Evolutionary conservation across 768 basidiomycete species (phyloP), one percentile per base, ranked within the genome.

Genomic region (Lactarius tabidus): DNA sequence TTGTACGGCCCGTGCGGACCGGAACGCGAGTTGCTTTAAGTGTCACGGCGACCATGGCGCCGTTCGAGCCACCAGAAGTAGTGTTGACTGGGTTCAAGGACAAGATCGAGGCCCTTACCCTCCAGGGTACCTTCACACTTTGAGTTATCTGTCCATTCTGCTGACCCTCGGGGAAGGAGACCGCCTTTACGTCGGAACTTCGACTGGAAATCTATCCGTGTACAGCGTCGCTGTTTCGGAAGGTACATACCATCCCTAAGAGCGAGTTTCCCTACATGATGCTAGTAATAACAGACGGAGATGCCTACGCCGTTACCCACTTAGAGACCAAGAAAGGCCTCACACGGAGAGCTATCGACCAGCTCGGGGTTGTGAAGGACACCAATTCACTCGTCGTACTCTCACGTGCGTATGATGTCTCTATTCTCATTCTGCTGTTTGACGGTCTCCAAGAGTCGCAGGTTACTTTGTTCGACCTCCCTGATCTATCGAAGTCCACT

Each of bases 361-460:
- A 95, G 72, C 78, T 99, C 3, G 92, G 88, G 0, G 89, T 87
- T 60, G 82, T 98, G 68, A 87, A 87, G 67, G 91, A 93, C 70
- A 83, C 91, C n/a, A 89, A 93, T 70, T 90, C 91, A 4, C 79
- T 99, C 28, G 87, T 93, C 3, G 80, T 91, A 6, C 82, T 98
- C 5, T 90, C 92, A 29, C 95, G 95, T 93, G 72, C 64, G 82
- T 45, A 51, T 38, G 33, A 35, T 17, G 20, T 17, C 51, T 43
- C 6, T 7, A n/a, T 20, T 9, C 33, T 51, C 20, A 36, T n/a
- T n/a, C 3, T 43, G 18, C 33, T 33, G 31, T 58, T 52, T 53
- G 56, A 71, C 45, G 7, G 14, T 51, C 39, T 9, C 36, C 10
- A 70, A 96, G 95, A 97, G 71, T 80, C 83, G 18, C 79, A 80